Evolutionary conservation across 2,329 filamentous ascomycete genomes (phyloP).

Genomic region (Periglandula ipomoeae): DNA sequence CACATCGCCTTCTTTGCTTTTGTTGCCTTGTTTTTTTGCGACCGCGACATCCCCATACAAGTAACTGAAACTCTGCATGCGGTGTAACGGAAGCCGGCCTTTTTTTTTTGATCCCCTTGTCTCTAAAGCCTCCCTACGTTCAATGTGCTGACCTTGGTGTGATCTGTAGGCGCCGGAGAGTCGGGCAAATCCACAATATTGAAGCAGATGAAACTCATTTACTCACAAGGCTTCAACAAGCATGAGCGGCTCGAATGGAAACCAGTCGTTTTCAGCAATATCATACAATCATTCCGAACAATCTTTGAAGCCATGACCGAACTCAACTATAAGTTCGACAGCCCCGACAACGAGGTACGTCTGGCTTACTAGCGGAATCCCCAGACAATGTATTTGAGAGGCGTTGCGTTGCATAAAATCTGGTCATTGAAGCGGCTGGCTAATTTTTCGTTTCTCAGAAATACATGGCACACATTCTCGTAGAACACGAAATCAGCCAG

Average conservation of each 20-base stretch:
- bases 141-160: conserved; percentile 4
- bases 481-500: conserved; percentile 72
- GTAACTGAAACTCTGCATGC: not conserved
- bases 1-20: not conserved
- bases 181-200: conserved; percentile 85
- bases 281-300: conserved; percentile 84
- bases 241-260: conserved; percentile 89
- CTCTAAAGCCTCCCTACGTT: not conserved
- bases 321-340: conserved; percentile 69
- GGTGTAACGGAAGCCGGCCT: conserved; percentile 7
- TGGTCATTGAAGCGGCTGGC: conserved; percentile 18
- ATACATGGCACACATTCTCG: conserved; percentile 66
- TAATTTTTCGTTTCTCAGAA: conserved; percentile 43
- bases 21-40: not conserved
- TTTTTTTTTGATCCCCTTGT: too few species aligned
- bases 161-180: conserved; percentile 77
- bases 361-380: not conserved
- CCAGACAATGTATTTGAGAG: too few species aligned
- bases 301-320: conserved; percentile 88
- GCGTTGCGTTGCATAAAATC: too few species aligned
- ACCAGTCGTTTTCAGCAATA: conserved; percentile 90
- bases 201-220: conserved; percentile 99
- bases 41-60: not conserved
- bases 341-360: conserved; percentile 68
- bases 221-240: conserved; percentile 83